Evolutionary conservation across 2,329 filamentous ascomycete species (phyloP), one percentile per base, ranked within the genome.

Genomic region (Neopestalotiopsis clavispora): DNA sequence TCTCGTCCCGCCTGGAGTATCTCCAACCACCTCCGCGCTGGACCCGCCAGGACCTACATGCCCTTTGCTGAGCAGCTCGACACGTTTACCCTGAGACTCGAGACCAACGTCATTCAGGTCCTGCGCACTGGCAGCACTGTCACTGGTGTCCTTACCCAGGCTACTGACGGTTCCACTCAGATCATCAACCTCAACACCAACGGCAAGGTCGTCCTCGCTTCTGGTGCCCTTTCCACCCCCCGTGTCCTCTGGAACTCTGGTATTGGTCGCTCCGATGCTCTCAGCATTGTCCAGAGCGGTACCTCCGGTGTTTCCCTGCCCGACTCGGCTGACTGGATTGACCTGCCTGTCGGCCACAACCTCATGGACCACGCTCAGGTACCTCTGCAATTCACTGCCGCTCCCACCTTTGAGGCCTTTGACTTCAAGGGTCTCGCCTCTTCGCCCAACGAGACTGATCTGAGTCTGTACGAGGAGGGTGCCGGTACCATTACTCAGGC

Each of bases 181-280:
- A 56, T 66, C 64, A 66, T 66, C 32, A 66, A 66, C 30, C 45
- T 56, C 28, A 66, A 66, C 30, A 56, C 20, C 17, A 66, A 66
- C 42, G 52, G 64, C 49, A 66, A 66, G 52, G 64, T 66, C 23
- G 64, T 66, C 45, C 49, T 66, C 14, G 64, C 64, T 32, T 45
- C 64, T 2, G 64, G 64, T 32, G 64, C 64, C 28, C 28, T 66
- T 9, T 66, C 64, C 49, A 66, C 64, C 4, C 64, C 64, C 10
- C 64, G 64, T 9, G 64, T 66, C 7, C 64, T 66, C 49, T 66
- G 64, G 45, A 57, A 57, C 45, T 66, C 64, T 66, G 52, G 52
- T 10, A 66, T 66, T 17, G 64, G 64, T 38, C 64, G 64, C 42
- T 64, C 61, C 14, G 61, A 64, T 52, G 61, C 61, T n/a, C 42